phyloP scores from a whole-genome alignment of 2,329 filamentous ascomycete genomes.

The Stachybotrys echinatus region DNA sequence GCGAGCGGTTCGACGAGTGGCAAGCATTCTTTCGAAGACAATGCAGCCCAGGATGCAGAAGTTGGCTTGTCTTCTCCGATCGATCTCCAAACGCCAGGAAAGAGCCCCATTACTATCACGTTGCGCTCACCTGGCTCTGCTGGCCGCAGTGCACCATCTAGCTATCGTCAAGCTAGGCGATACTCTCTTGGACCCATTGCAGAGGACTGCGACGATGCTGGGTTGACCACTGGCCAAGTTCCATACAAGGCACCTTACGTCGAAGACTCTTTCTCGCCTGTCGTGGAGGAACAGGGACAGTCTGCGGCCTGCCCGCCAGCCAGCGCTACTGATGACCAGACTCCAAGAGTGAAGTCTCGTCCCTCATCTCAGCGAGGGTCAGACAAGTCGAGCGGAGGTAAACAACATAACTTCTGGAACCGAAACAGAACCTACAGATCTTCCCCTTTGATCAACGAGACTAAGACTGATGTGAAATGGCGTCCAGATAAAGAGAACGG shows the following conservation, averaged over 20 bases:
- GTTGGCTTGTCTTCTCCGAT: background rate
- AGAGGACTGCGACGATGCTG: background rate
- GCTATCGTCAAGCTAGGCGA: background rate
- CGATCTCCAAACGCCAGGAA: background rate
- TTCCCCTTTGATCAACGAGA: background rate
- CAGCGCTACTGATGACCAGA: too few relatives aligned
- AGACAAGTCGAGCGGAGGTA: background rate
- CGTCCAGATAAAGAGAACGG: background rate
- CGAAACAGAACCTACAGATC: background rate
- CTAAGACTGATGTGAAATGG: background rate
- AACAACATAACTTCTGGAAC: background rate
- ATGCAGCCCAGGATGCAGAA: background rate
- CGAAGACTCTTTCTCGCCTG: conserved; percentile 14
- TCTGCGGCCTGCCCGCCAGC: too few relatives aligned
- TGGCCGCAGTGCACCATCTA: background rate
- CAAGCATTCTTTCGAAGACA: background rate
- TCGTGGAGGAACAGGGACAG: background rate
- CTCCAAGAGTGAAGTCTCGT: background rate
- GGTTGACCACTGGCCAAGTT: background rate
- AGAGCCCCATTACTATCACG: background rate
- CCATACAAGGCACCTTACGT: conserved; percentile 16
- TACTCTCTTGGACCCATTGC: background rate
- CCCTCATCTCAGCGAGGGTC: too few relatives aligned
- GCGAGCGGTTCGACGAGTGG: background rate
- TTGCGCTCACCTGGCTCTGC: background rate